Conservation (phyloP, 805 yeast species). For the Saccharomycopsis amapae region DNA sequence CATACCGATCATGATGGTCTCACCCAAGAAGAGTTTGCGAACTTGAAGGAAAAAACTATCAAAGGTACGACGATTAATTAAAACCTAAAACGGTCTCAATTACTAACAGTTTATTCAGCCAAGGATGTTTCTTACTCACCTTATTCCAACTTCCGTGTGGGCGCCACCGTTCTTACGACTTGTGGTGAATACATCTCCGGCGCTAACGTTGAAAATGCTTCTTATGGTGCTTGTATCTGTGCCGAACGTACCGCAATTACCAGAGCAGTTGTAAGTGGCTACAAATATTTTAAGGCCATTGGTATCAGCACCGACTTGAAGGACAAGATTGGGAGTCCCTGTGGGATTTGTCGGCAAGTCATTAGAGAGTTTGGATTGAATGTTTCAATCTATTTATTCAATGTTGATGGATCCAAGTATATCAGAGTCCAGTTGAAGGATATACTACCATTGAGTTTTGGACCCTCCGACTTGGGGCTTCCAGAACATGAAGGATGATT, state of each 20-base stretch:
- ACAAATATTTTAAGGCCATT: conserved; percentile 44
- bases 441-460: conserved; percentile 77
- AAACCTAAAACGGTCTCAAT: background rate
- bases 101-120: conserved; percentile 25
- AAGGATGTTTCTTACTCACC: conserved; percentile 41
- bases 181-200: conserved; percentile 48
- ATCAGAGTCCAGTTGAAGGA: conserved; percentile 47
- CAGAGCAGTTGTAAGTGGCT: conserved; percentile 40
- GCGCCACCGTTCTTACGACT: conserved; percentile 59
- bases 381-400: conserved; percentile 64
- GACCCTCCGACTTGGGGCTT: conserved; percentile 58
- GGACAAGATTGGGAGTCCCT: conserved; percentile 63
- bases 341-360: conserved; percentile 91
- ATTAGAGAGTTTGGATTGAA: conserved; percentile 69
- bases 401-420: conserved; percentile 40
- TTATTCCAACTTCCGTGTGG: conserved; percentile 56
- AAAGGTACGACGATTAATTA: conserved; percentile 17
- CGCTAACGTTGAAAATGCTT: conserved; percentile 90
- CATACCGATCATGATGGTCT: conserved; percentile 21
- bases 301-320: conserved; percentile 58
- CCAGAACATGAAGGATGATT: conserved; percentile 12
- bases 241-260: conserved; percentile 68
- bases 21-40: conserved; percentile 25
- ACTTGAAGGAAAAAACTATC: conserved; percentile 27
- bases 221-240: conserved; percentile 73